These are phyloP conservation scores for Plasmodium knowlesi DNA, from an alignment of 169 alveolate species.

Conservation along the genomic window DNA sequence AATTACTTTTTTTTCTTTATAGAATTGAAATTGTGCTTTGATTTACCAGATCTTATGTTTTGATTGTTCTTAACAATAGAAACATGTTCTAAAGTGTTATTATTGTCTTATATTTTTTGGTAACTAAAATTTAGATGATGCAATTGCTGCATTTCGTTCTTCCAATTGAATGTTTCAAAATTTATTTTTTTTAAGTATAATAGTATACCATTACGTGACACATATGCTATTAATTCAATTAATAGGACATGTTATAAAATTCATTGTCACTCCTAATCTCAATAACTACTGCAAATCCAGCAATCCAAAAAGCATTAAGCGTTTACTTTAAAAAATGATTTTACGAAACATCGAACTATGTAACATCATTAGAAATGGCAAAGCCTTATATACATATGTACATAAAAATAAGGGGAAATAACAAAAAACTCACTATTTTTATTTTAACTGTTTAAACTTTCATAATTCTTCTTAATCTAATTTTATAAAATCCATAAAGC, in stretches of 20 bases:
- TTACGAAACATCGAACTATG: background rate
- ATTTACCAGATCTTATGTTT: background rate
- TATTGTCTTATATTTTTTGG: background rate
- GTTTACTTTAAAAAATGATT: background rate
- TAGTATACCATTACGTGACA: background rate
- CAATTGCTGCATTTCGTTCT: background rate
- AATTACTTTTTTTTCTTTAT: background rate
- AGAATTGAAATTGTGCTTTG: background rate
- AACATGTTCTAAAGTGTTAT: background rate
- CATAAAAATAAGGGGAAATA: background rate
- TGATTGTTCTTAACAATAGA: background rate
- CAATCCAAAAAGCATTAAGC: background rate
- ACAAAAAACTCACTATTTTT: background rate
- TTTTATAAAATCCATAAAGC: background rate
- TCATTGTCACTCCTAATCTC: background rate
- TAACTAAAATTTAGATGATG: background rate
- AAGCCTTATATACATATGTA: background rate
- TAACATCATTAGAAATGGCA: background rate
- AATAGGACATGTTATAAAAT: background rate
- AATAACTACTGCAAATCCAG: background rate
- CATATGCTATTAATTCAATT: background rate
- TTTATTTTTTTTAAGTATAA: background rate
- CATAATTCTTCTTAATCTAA: background rate
- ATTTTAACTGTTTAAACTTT: background rate
- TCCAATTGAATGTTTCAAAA: background rate